Conservation (phyloP, 352 stramenopile genomes). For the Globisporangium lucens region DNA sequence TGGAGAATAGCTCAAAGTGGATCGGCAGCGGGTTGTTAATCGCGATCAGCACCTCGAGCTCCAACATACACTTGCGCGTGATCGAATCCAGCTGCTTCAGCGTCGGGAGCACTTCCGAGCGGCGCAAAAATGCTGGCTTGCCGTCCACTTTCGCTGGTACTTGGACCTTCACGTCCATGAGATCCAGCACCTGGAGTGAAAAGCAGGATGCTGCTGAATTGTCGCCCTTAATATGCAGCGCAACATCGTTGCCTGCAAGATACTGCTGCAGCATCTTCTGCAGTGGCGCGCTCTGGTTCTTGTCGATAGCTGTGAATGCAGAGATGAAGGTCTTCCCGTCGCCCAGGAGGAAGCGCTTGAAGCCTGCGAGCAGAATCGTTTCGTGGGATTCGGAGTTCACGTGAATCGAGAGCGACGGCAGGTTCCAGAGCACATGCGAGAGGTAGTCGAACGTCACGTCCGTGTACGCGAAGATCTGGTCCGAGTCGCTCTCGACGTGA, state of each 20-base stretch:
- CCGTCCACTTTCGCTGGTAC: slow-evolving; percentile 71
- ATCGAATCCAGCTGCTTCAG: slow-evolving; percentile 79
- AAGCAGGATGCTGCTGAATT: slow-evolving; percentile 55
- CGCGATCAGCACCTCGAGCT: slow-evolving; percentile 64
- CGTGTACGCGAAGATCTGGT: slow-evolving; percentile 76
- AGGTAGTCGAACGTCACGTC: slow-evolving; percentile 73
- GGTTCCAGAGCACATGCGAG: slow-evolving; percentile 66
- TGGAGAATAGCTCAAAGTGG: slow-evolving; percentile 61
- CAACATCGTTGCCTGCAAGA: slow-evolving; percentile 56
- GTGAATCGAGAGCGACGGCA: slow-evolving; percentile 61
- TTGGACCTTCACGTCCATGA: slow-evolving; percentile 56
- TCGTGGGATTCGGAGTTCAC: slow-evolving; percentile 35
- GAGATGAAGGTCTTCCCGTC: slow-evolving; percentile 75
- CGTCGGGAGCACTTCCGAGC: slow-evolving; percentile 51
- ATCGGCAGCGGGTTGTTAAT: slow-evolving; percentile 83
- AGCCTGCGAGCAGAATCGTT: slow-evolving; percentile 58
- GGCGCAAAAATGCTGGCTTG: slow-evolving; percentile 60
- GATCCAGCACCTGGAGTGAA: slow-evolving; percentile 63
- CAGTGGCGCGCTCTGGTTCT: slow-evolving; percentile 57
- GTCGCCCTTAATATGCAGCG: slow-evolving; percentile 49
- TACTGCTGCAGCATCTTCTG: slow-evolving; percentile 71
- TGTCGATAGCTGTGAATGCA: slow-evolving; percentile 65
- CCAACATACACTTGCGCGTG: slow-evolving; percentile 63
- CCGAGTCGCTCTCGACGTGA: slow-evolving; percentile 49
- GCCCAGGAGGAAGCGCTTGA: slow-evolving; percentile 71